Conservation (phyloP, 192 early-diverging fungal genomes). For the Thamnidium elegans region DNA sequence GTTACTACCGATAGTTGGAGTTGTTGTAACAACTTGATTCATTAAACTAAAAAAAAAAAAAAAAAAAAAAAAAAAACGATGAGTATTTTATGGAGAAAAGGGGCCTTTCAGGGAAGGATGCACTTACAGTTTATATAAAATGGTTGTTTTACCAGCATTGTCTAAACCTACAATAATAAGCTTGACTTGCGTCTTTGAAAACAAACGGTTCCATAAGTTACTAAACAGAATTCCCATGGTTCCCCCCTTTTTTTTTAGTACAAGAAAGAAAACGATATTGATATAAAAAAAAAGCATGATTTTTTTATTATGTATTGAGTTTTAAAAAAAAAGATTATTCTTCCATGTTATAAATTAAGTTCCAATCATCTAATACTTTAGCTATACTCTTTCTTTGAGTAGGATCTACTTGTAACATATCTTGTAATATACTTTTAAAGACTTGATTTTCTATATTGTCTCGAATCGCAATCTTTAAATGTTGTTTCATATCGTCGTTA, state of each 20-base stretch:
- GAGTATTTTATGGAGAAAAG: neutral
- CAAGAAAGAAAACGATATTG: neutral
- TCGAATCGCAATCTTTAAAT: neutral
- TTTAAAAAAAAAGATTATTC: neutral
- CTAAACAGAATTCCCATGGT: conserved; percentile 57
- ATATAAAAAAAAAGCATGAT: neutral
- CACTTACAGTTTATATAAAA: conserved; percentile 57
- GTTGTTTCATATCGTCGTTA: neutral
- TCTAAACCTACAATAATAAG: conserved; percentile 70
- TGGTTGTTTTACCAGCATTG: conserved; percentile 59
- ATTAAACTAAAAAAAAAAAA: conserved; percentile 38
- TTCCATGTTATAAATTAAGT: neutral
- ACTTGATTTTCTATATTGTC: neutral
- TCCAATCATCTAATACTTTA: neutral
- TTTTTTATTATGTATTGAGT: neutral
- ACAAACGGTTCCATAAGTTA: conserved; percentile 56
- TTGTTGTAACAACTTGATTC: conserved; percentile 61
- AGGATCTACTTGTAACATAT: neutral
- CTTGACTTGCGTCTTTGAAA: conserved; percentile 62
- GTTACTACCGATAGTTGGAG: conserved; percentile 70
- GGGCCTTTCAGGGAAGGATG: neutral
- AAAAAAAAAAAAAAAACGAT: no score
- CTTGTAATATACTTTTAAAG: neutral
- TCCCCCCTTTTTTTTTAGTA: neutral
- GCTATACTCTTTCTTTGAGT: neutral